These are phyloP conservation scores for Pseudogymnoascus sp. DNA, from an alignment of 2,329 filamentous ascomycete genomes.

Conservation along the genomic window DNA sequence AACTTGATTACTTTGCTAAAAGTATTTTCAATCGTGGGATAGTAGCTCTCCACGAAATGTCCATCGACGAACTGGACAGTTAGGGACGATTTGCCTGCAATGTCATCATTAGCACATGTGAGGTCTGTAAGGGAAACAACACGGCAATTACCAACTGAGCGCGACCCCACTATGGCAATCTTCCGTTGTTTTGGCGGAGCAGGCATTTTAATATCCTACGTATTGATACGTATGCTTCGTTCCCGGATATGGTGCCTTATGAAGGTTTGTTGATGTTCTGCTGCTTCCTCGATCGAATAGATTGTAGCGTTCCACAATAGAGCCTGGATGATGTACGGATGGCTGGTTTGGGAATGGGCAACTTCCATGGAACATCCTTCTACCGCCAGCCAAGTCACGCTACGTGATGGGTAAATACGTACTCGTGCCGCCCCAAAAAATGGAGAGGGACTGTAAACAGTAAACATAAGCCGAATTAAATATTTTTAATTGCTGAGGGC, in stretches of 20 bases:
- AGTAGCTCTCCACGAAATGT: slow-evolving; percentile 98
- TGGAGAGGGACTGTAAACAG: too few relatives aligned
- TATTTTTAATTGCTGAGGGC: too few relatives aligned
- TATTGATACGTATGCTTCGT: slow-evolving; percentile 2
- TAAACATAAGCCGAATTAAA: too few relatives aligned
- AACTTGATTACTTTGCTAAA: slow-evolving; percentile 93
- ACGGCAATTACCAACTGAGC: slow-evolving; percentile 69
- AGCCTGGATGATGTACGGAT: slow-evolving; percentile 3
- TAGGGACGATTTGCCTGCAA: slow-evolving; percentile 86
- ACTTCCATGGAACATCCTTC: slow-evolving; percentile 2
- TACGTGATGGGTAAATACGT: neutral
- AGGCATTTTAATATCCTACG: slow-evolving; percentile 18
- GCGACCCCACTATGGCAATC: slow-evolving; percentile 90
- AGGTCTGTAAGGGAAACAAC: slow-evolving; percentile 1
- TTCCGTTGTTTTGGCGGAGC: slow-evolving; percentile 70
- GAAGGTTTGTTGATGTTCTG: slow-evolving; percentile 5
- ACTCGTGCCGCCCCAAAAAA: too few relatives aligned
- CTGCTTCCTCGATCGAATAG: neutral
- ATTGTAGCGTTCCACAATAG: neutral
- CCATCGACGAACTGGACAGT: slow-evolving; percentile 96
- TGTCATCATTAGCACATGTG: neutral
- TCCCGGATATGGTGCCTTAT: neutral
- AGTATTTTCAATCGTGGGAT: slow-evolving; percentile 98
- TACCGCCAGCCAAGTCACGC: neutral
- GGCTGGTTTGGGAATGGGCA: slow-evolving; percentile 3